Base-by-base conservation (phyloP, 169 alveolate species). In the Cryptosporidium sp. region DNA sequence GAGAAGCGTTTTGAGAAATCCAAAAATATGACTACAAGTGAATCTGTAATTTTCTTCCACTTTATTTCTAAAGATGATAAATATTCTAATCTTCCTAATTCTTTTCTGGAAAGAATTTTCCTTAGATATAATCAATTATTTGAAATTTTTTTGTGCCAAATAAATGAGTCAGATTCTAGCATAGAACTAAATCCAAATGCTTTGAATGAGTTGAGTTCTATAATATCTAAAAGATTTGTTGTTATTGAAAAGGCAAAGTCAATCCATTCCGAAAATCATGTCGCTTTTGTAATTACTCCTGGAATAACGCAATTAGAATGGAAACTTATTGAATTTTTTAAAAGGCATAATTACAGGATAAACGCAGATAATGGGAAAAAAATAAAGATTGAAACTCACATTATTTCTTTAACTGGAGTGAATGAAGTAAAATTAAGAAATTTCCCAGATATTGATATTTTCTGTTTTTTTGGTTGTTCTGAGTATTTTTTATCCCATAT, bases 381-480 rank as follows among this genome's bases (percentile, higher is more conserved):
- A 65, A 42, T 62, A 6, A 7, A 7, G 23, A 80, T 80, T 42
- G 89, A 80, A 80, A 62, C 51, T 65, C 75, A 62, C 62, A 45
- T 80, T 6, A 62, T 80, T 42, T 26, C 75, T 18, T 33, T 80
- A 16, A 29, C 89, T 2, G 75, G 89, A 39, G 45, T 80, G 33
- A 80, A 37, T n/a, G 89, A 80, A 62, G 89, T 80, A 14, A 80
- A 80, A 39, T 51, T 80, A 7, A 42, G 75, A 44, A 80, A 80
- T 33, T 80, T 80, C 21, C 58, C 89, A 58, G 42, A 65, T 42
- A 80, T 80, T 80, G 80, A 80, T 10, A 65, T 80, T 44, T 80
- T 61, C 39, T 80, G 89, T 65, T 80, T 58, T 60, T 62, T 80
- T 62, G 89, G 89, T 4, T 80, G 89, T 14, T 51, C 68, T 2